phyloP scores from a whole-genome alignment of 78 protist genomes.

The Guillardia theta region DNA sequence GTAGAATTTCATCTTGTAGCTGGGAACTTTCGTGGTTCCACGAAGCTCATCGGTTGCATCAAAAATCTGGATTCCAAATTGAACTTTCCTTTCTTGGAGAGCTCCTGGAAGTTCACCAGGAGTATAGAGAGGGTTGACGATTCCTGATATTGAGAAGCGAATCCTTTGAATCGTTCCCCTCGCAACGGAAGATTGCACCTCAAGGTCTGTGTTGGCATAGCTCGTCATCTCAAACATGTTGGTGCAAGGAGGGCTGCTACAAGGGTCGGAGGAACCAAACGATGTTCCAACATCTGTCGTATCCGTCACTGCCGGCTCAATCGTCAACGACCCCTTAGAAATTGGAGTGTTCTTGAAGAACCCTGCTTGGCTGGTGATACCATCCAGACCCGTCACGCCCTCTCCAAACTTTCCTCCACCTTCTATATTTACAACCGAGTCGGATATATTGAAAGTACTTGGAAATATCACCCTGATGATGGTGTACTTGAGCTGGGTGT shows the following conservation, averaged over 20 bases:
- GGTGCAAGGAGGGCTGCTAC: too few relatives aligned
- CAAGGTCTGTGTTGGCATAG: too few relatives aligned
- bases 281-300: too few relatives aligned
- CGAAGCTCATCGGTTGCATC: not conserved
- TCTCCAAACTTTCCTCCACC: too few relatives aligned
- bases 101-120: too few relatives aligned
- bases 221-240: not conserved
- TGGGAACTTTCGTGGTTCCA: not conserved
- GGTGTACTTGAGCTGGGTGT: not conserved
- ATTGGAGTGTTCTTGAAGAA: not conserved
- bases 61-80: not conserved
- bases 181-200: not conserved
- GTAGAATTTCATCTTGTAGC: not conserved
- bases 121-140: not conserved
- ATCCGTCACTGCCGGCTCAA: not conserved
- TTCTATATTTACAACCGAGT: not conserved
- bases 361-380: not conserved
- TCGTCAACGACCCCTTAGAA: not conserved
- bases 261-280: too few relatives aligned
- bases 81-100: too few relatives aligned
- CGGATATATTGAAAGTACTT: not conserved
- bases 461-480: not conserved
- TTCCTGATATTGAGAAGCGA: not conserved
- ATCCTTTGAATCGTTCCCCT: not conserved
- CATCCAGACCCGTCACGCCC: too few relatives aligned